Conservation (phyloP, 495 filamentous ascomycete species). For the Beverwykella pulmonaria region DNA sequence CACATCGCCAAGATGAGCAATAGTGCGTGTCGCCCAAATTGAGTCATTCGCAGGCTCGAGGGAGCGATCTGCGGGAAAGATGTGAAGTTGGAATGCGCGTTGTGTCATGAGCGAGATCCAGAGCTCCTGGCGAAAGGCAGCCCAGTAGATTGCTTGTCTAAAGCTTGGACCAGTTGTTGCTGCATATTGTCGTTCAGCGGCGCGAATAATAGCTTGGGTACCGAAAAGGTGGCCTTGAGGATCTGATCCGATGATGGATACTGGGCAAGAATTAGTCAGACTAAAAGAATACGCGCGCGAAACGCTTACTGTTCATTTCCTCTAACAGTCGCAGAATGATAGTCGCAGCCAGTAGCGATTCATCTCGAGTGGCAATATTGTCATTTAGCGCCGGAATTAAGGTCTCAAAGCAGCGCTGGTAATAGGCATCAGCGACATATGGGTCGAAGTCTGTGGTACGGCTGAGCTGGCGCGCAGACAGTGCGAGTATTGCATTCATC, state of each 20-base stretch:
- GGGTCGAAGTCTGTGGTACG: conserved; percentile 32
- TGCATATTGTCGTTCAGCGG: conserved; percentile 24
- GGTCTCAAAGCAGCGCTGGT: conserved; percentile 32
- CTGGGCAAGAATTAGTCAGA: not conserved
- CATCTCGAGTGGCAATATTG: conserved; percentile 26
- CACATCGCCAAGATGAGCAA: conserved; percentile 34
- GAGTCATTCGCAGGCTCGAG: conserved; percentile 28
- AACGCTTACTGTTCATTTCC: conserved; percentile 34
- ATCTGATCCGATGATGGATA: conserved; percentile 32
- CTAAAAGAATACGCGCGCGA: not conserved
- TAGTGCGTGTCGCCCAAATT: conserved; percentile 34
- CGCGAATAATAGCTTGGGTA: conserved; percentile 35
- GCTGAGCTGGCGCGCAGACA: conserved; percentile 36
- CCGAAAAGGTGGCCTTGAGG: conserved; percentile 34
- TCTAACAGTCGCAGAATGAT: conserved; percentile 36
- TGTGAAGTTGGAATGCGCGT: conserved; percentile 29
- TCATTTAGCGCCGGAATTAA: conserved; percentile 33
- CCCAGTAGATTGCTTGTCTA: conserved; percentile 35
- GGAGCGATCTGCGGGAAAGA: conserved; percentile 32
- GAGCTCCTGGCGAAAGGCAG: conserved; percentile 35
- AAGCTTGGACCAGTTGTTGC: conserved; percentile 23
- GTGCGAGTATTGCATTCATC: conserved; percentile 34
- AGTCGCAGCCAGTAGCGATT: conserved; percentile 32
- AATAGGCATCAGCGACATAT: conserved; percentile 32
- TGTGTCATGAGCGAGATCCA: conserved; percentile 35